These are phyloP conservation scores for Pythium brachiatum DNA, from an alignment of 352 stramenopile genomes.

Conservation along the genomic window DNA sequence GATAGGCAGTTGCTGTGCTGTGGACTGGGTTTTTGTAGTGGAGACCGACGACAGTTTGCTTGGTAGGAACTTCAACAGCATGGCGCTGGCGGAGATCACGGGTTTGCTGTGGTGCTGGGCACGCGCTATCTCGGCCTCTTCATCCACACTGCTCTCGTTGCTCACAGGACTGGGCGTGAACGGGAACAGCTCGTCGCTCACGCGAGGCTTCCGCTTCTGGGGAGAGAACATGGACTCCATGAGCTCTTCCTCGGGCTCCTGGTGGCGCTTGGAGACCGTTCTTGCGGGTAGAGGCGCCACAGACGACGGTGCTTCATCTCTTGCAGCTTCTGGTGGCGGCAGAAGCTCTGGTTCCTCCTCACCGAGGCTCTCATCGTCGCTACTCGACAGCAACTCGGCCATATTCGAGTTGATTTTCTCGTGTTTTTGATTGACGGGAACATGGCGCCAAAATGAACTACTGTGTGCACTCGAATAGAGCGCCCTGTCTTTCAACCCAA, in stretches of 20 bases:
- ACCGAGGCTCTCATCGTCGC: slow-evolving; percentile 42
- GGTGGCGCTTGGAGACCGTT: not conserved
- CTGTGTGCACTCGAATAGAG: slow-evolving; percentile 17
- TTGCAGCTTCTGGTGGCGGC: not conserved
- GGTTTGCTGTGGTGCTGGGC: slow-evolving; percentile 31
- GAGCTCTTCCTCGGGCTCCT: slow-evolving; percentile 27
- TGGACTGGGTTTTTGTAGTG: not conserved
- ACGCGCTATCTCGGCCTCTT: not conserved
- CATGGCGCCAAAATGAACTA: slow-evolving; percentile 18
- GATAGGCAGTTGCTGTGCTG: not conserved
- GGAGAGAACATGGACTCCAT: slow-evolving; percentile 28
- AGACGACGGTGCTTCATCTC: not conserved
- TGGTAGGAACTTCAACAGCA: slow-evolving; percentile 53
- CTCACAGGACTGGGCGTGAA: slow-evolving; percentile 19
- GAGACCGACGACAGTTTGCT: not conserved
- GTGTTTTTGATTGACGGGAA: not conserved
- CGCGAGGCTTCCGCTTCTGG: slow-evolving; percentile 4
- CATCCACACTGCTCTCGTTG: not conserved
- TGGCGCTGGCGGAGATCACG: slow-evolving; percentile 57
- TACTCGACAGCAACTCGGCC: slow-evolving; percentile 69
- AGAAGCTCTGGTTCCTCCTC: slow-evolving; percentile 16
- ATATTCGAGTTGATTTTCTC: slow-evolving; percentile 24
- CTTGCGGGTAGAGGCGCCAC: not conserved
- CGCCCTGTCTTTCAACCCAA: not conserved
- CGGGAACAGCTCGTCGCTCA: slow-evolving; percentile 14